Conservation (phyloP, 139 green algal species). For the Closterium sp. region DNA sequence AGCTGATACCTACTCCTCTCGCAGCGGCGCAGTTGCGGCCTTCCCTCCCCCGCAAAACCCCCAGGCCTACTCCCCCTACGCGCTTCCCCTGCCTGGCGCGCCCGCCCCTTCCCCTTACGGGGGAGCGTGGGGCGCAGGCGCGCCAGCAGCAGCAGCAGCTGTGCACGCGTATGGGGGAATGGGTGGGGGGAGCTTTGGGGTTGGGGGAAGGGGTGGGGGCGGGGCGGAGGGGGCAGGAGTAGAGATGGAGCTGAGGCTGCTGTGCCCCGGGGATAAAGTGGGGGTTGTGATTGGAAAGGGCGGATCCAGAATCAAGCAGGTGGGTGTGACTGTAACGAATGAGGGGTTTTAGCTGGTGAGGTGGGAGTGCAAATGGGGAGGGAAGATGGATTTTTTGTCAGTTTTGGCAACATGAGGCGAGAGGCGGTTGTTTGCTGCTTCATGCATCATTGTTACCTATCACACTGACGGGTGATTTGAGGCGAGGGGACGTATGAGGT, state of each 20-base stretch:
- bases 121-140: neutral
- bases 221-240: neutral
- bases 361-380: too few relatives aligned
- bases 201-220: neutral
- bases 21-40: neutral
- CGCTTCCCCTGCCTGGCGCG: too few relatives aligned
- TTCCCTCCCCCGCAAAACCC: neutral
- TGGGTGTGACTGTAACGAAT: slow-evolving; percentile 10
- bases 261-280: slow-evolving; percentile 12
- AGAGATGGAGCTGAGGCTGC: slow-evolving; percentile 44
- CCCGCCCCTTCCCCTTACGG: neutral
- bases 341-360: neutral
- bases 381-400: too few relatives aligned
- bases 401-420: too few relatives aligned
- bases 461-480: too few relatives aligned
- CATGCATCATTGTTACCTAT: too few relatives aligned
- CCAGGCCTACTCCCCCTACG: neutral
- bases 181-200: too few relatives aligned
- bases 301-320: slow-evolving; percentile 38
- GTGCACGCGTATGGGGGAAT: neutral
- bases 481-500: too few relatives aligned
- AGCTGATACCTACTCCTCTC: neutral
- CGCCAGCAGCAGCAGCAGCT: neutral
- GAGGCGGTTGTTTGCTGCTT: too few relatives aligned
- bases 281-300: slow-evolving; percentile 56